Conservation (phyloP, 805 yeast species). For the Candida parachauliodes region DNA sequence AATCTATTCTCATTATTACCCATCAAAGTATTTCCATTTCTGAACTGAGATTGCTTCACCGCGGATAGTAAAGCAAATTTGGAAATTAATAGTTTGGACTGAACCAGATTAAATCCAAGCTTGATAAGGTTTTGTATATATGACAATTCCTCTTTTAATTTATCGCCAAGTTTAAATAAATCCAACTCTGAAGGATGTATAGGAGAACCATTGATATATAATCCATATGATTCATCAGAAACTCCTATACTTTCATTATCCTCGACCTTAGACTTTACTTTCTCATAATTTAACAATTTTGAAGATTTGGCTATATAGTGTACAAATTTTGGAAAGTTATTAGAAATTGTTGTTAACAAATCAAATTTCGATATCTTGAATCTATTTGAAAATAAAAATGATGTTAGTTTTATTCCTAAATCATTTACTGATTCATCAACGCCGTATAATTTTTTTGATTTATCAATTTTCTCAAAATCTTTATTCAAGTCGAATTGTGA, state of each 20-base stretch:
- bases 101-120: constrained; percentile 28
- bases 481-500: constrained; percentile 14
- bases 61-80: constrained; percentile 41
- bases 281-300: constrained; percentile 13
- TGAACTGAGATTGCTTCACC: constrained; percentile 33
- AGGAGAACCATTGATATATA: constrained; percentile 70
- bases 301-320: constrained; percentile 23
- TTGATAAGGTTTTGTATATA: constrained; percentile 20
- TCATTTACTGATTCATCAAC: constrained; percentile 28
- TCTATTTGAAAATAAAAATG: constrained; percentile 28
- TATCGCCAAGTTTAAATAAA: constrained; percentile 41
- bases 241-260: constrained; percentile 36
- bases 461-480: constrained; percentile 15
- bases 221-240: constrained; percentile 39
- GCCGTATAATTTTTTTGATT: constrained; percentile 21
- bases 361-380: constrained; percentile 22
- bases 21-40: constrained; percentile 28
- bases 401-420: constrained; percentile 40
- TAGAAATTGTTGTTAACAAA: constrained; percentile 35
- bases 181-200: constrained; percentile 45
- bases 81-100: constrained; percentile 29
- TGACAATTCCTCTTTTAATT: constrained; percentile 23
- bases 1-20: constrained; percentile 34
- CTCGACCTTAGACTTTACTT: constrained; percentile 22
- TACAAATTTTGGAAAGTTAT: constrained; percentile 56